Evolutionary conservation across 2,329 filamentous ascomycete species (phyloP).

Genomic region (Aspergillus melleus): DNA sequence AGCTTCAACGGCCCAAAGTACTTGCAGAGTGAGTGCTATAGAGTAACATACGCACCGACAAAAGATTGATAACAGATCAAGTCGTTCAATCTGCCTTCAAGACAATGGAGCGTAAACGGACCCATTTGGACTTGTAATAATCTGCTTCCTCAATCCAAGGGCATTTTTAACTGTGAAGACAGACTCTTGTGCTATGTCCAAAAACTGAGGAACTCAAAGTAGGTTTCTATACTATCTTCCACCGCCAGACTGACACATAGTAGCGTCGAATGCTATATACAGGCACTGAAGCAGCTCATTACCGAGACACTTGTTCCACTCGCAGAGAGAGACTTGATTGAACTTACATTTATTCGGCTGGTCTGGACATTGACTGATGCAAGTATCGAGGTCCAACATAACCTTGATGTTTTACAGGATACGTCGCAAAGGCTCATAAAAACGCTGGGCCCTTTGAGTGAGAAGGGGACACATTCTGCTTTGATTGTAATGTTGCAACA

Average conservation of each 20-base stretch:
- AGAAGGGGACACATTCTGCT: constrained; percentile 57
- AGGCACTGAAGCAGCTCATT: constrained; percentile 65
- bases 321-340: constrained; percentile 61
- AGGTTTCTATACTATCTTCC: constrained; percentile 15
- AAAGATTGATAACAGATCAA: constrained; percentile 21
- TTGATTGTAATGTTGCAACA: constrained; percentile 36
- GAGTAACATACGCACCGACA: background rate
- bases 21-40: constrained; percentile 34
- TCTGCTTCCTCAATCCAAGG: background rate
- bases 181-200: constrained; percentile 66
- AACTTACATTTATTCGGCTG: constrained; percentile 67
- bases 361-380: constrained; percentile 62
- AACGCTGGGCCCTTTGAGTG: constrained; percentile 52
- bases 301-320: constrained; percentile 54
- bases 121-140: constrained; percentile 59
- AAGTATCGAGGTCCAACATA: constrained; percentile 38
- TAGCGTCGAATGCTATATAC: constrained; percentile 40
- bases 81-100: constrained; percentile 64
- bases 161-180: background rate
- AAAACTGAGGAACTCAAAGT: constrained; percentile 59
- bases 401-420: constrained; percentile 30
- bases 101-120: constrained; percentile 59
- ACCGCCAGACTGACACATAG: constrained; percentile 6
- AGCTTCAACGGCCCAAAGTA: constrained; percentile 41
- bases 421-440: constrained; percentile 39